Percentiles rank a stretch among this genome's conserved stretches.
phyloP scores from a whole-genome alignment of 345 rosid species.

The Zanthoxylum bungeanum region DNA sequence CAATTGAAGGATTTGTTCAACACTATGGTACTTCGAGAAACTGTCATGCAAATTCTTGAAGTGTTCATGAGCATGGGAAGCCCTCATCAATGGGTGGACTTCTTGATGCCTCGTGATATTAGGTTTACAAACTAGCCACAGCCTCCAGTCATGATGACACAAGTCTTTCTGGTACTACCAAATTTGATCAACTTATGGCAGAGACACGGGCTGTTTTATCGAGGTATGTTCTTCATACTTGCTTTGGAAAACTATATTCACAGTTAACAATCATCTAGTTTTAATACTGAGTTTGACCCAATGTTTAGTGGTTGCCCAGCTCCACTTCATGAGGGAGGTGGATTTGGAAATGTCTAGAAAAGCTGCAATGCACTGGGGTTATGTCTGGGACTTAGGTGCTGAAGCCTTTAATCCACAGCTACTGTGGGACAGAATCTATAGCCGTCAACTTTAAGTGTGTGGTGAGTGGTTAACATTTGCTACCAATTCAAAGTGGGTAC shows the following conservation, averaged over 20 bases:
- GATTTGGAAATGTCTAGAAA: background rate
- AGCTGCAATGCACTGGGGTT: background rate
- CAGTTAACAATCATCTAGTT: background rate
- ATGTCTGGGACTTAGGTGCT: background rate
- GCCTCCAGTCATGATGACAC: constrained; percentile 32
- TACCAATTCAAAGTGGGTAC: background rate
- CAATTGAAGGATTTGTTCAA: constrained; percentile 67
- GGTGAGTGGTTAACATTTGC: background rate
- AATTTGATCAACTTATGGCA: constrained; percentile 69
- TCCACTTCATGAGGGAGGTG: background rate
- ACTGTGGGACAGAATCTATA: background rate
- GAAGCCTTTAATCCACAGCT: background rate
- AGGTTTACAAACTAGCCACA: constrained; percentile 25
- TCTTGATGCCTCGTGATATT: constrained; percentile 65
- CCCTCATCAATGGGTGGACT: constrained; percentile 77
- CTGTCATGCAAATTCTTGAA: constrained; percentile 63
- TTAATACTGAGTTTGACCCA: background rate
- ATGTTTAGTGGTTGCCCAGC: background rate
- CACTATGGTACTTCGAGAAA: constrained; percentile 46
- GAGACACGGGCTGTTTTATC: constrained; percentile 75
- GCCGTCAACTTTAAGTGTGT: background rate
- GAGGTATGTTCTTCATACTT: constrained; percentile 47
- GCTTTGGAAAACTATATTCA: background rate
- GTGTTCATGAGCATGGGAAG: constrained; percentile 71
- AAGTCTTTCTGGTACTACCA: constrained; percentile 35